Conservation (phyloP, 2,329 filamentous ascomycete genomes). For the Trichoderma koningii region DNA sequence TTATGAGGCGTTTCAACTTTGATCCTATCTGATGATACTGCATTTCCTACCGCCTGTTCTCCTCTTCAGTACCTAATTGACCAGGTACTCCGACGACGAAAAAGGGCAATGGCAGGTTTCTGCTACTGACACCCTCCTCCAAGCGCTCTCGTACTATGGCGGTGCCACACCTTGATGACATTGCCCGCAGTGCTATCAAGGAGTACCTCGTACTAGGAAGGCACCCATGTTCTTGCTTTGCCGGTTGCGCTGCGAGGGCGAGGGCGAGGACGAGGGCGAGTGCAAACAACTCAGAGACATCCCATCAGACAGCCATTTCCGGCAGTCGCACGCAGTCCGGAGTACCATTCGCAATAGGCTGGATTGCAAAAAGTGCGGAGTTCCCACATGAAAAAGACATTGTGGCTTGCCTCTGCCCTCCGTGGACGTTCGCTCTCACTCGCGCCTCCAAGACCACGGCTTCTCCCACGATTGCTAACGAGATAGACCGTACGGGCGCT, state of each 20-base stretch:
- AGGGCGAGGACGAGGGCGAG: constrained; percentile 2
- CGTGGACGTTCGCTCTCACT: neutral
- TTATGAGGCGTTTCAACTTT: no score
- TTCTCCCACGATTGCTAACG: neutral
- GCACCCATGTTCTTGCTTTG: constrained; percentile 16
- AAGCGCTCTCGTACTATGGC: neutral
- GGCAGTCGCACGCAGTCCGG: constrained; percentile 1
- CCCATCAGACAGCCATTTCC: constrained; percentile 9
- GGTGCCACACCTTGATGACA: constrained; percentile 22
- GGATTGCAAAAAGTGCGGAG: constrained; percentile 12
- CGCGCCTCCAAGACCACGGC: neutral
- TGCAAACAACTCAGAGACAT: no score
- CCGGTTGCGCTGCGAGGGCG: constrained; percentile 16
- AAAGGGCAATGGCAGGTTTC: no score
- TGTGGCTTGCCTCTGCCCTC: constrained; percentile 9
- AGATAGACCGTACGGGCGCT: no score
- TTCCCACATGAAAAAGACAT: constrained; percentile 5
- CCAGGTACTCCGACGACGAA: neutral
- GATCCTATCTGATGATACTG: neutral
- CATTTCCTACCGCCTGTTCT: neutral
- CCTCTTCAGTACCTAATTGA: neutral
- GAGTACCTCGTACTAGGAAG: no score
- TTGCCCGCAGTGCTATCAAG: no score
- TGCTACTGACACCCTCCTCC: constrained; percentile 24
- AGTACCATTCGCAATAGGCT: neutral